Base-by-base conservation (phyloP, 2,329 filamentous ascomycete species). In the Diaporthe ampelina region DNA sequence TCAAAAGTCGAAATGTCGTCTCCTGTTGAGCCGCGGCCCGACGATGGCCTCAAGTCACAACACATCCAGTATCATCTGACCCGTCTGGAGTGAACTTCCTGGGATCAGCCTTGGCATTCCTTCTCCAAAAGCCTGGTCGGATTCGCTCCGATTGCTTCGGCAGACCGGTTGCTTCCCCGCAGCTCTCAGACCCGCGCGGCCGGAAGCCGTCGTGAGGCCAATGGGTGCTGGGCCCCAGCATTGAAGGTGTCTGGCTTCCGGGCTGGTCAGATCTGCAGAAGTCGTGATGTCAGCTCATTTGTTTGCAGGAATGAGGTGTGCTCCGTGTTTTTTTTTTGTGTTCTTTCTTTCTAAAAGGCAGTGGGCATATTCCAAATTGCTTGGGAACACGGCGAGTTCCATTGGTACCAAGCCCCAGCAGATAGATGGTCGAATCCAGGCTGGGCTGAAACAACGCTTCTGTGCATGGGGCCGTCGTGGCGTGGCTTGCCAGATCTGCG, bases 391-490 rank as follows among this genome's bases (percentile, higher is more conserved):
- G 57, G 65, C 29, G 63, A 52, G 40, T 63, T 61, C 54, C 48
- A 52, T 70, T 70, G 56, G 72, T 37, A 63, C 35, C 65, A 52
- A 63, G 35, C 43, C 63, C 32, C 35, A 61, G 72, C 56, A 48
- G 63, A 21, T n/a, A 45, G 61, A n/a, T 17, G 65, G 32, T 40
- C 37, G 57, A 54, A 37, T 52, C 59, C 59, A 52, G 57, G 48
- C 48, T 68, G 63, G 63, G 43, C 70, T 72, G 70, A 72, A 72
- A 72, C 57, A 63, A 72, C 58, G 68, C 67, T 70, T 63, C 67
- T 54, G 45, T 73, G 72, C 72, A 70, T 73, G 71, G 61, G 32
- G 40, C 40, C 26, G 45, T 57, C 71, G 43, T 69, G 40, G 69
- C 58, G 50, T 67, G 72, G 63, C 65, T 65, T 43, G 67, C 67